Base-by-base conservation (phyloP, 305 asterid species). In the Ilex paraguariensis region DNA sequence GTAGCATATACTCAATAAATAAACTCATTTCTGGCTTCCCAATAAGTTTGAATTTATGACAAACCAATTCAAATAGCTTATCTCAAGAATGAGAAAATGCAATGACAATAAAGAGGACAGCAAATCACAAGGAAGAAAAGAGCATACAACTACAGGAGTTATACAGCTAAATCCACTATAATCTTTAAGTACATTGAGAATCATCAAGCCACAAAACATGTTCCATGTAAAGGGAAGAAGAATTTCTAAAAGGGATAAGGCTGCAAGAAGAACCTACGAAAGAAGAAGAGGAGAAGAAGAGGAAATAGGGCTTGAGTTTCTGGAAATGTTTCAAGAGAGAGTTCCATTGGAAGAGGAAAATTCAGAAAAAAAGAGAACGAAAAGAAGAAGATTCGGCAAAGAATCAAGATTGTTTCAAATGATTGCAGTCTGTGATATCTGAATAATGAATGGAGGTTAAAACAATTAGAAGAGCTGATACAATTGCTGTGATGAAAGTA, bases 391-490 rank as follows among this genome's bases (percentile, higher is more conserved):
- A 21, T 21, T 21, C 28, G 1, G 28, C 28, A 21, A 21, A 21
- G 28, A 21, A 45, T 61, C 61, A 80, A 31, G 66, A 70, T 58
- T 57, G 62, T 57, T 84, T 73, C 39, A 44, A 10, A 21, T 54
- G 66, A 61, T 53, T 39, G 50, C 45, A 57, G 10, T 42, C 31
- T n/a, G 68, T 52, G 53, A 48, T 28, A 42, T 50, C 64, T 30
- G 90, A 74, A 65, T 75, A 73, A 54, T 66, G 66, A 61, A 84
- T 5, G 21, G 95, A 80, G 17, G 85, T 15, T 54, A 60, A 52
- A 55, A 85, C 73, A n/a, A 91, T 82, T n/a, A 82, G 70, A 70
- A 82, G 65, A 67, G 95, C 84, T 10, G 87, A 66, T 12, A 72
- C 48, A 60, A 78, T 44, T 15, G 96, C 95, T 53, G 73, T 79